Conservation (phyloP, 1,139 yeast genomes). For the Arxiozyma bovina region DNA sequence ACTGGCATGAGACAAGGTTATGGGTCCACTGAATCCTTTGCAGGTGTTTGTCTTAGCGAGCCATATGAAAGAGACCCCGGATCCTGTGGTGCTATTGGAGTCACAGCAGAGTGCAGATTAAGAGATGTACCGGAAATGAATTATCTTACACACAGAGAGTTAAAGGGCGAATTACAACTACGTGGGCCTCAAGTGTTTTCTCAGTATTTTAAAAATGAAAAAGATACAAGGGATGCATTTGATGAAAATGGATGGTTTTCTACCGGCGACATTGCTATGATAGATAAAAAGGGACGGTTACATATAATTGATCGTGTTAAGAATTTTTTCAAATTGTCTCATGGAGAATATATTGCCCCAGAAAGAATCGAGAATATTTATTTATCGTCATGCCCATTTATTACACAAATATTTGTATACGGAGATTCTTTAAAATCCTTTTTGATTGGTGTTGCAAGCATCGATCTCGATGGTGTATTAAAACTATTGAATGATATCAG, state of each 20-base stretch:
- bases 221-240: conserved; percentile 44
- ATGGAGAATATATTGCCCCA: conserved; percentile 76
- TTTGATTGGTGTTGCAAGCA: conserved; percentile 57
- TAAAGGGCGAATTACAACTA: conserved; percentile 52
- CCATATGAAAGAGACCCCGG: conserved; percentile 45
- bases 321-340: conserved; percentile 72
- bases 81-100: conserved; percentile 53
- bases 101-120: conserved; percentile 49
- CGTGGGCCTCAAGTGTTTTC: conserved; percentile 61
- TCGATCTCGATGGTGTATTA: conserved; percentile 39
- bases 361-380: conserved; percentile 66
- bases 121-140: conserved; percentile 63
- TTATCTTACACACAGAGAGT: conserved; percentile 41
- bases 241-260: conserved; percentile 67
- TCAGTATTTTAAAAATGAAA: conserved; percentile 51
- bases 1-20: conserved; percentile 62
- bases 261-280: conserved; percentile 65
- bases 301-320: conserved; percentile 65
- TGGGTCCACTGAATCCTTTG: conserved; percentile 69
- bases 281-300: conserved; percentile 48
- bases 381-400: conserved; percentile 43
- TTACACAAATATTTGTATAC: conserved; percentile 53
- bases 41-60: conserved; percentile 46
- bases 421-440: conserved; percentile 58
- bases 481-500: conserved; percentile 12